Evolutionary conservation across 2,329 filamentous ascomycete genomes (phyloP).

Genomic region (Beauveria bassiana): DNA sequence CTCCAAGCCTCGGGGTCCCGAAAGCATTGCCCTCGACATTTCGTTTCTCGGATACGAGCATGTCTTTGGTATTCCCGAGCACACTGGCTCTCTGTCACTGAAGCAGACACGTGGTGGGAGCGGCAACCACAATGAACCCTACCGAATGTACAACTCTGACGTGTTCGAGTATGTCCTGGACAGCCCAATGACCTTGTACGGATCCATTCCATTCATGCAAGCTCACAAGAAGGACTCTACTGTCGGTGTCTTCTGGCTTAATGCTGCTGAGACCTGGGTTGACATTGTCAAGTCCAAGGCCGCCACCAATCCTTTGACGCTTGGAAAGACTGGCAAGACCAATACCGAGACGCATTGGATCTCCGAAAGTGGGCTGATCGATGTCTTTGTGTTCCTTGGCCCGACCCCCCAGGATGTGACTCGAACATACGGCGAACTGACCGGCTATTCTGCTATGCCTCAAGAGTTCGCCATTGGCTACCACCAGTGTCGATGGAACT

Average conservation of each 20-base stretch:
- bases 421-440: conserved; percentile 79
- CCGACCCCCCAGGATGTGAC: conserved; percentile 77
- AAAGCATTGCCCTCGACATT: conserved; percentile 86
- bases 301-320: conserved; percentile 65
- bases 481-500: conserved; percentile 99
- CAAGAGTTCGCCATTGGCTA: conserved; percentile 90
- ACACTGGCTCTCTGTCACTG: conserved; percentile 79
- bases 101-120: conserved; percentile 85
- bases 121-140: conserved; percentile 80
- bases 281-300: conserved; percentile 80
- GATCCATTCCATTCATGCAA: conserved; percentile 96
- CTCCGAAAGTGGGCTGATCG: conserved; percentile 81
- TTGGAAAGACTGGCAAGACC: conserved; percentile 61
- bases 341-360: conserved; percentile 94
- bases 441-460: conserved; percentile 83
- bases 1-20: conserved; percentile 87
- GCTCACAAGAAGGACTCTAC: conserved; percentile 90
- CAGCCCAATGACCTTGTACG: conserved; percentile 97
- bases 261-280: conserved; percentile 94
- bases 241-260: conserved; percentile 95
- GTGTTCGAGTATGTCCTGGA: conserved; percentile 97
- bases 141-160: conserved; percentile 91
- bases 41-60: conserved; percentile 86
- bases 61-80: conserved; percentile 90
- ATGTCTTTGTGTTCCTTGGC: conserved; percentile 91